Evolutionary conservation across 257 asterid species (phyloP).

Genomic region (Nicotiana benthamiana): DNA sequence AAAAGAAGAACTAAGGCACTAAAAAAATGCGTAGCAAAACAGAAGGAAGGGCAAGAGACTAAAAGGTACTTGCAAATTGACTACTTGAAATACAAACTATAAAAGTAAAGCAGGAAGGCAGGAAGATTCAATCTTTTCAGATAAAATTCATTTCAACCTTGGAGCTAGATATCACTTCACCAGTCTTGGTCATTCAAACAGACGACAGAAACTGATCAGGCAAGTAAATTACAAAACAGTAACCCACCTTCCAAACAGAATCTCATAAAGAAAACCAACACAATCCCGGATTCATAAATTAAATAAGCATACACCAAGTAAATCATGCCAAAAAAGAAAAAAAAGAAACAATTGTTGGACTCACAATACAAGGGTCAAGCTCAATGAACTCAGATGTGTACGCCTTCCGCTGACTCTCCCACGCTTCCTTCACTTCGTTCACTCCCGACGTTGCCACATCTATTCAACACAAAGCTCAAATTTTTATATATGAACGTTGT

Average conservation of each 20-base stretch:
- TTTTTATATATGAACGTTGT: background rate
- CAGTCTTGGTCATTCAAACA: background rate
- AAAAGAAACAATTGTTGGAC: slow-evolving; percentile 10
- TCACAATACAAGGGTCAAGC: slow-evolving; percentile 87
- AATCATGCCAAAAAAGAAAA: background rate
- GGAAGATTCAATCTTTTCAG: background rate
- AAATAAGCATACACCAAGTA: background rate
- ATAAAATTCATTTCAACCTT: background rate
- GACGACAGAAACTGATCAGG: background rate
- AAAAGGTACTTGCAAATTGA: background rate
- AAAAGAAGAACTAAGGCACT: background rate
- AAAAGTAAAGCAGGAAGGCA: background rate
- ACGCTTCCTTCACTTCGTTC: slow-evolving; percentile 69
- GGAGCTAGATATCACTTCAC: background rate
- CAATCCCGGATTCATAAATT: background rate
- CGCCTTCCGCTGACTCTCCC: slow-evolving; percentile 92
- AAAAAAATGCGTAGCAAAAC: background rate
- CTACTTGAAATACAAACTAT: background rate
- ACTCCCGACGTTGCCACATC: slow-evolving; percentile 73
- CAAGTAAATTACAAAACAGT: background rate
- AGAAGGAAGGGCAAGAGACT: background rate
- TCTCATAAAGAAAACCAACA: background rate
- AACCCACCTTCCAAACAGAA: background rate
- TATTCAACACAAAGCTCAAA: slow-evolving; percentile 13
- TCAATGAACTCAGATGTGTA: slow-evolving; percentile 80